These are phyloP conservation scores for Metarhizium sp. DNA, from an alignment of 2,329 filamentous ascomycete genomes.

Conservation along the genomic window DNA sequence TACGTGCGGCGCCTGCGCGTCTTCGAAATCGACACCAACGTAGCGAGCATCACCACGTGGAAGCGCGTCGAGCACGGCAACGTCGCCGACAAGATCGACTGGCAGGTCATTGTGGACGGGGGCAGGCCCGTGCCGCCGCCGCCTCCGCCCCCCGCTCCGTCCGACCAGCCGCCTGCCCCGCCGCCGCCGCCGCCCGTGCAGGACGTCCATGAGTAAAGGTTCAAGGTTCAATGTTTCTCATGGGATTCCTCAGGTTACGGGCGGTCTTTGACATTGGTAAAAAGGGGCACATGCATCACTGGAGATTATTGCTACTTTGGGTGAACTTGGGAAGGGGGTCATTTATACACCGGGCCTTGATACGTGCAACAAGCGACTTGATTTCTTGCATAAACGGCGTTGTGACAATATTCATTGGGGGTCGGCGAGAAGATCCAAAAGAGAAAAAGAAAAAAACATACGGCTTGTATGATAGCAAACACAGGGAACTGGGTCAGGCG, in stretches of 20 bases:
- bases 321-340: too few relatives aligned
- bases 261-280: too few relatives aligned
- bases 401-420: not conserved
- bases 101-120: constrained; percentile 57
- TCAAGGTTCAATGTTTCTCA: too few relatives aligned
- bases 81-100: constrained; percentile 43
- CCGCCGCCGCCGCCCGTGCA: constrained; percentile 8
- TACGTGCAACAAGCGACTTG: not conserved
- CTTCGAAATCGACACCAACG: constrained; percentile 89
- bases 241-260: too few relatives aligned
- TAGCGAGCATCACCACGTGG: constrained; percentile 82
- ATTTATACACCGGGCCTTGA: not conserved
- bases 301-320: too few relatives aligned
- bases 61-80: constrained; percentile 72
- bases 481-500: not conserved
- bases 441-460: not conserved
- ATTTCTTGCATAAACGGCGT: constrained; percentile 1
- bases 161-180: constrained; percentile 1
- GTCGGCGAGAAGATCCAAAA: not conserved
- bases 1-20: constrained; percentile 78
- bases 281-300: too few relatives aligned
- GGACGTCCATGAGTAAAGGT: constrained; percentile 5
- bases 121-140: constrained; percentile 35
- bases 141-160: constrained; percentile 7
- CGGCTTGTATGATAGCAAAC: not conserved